Evolutionary conservation across 1,284 basidiomycete genomes (phyloP).

Genomic region (Paramarasmius palmivorus): DNA sequence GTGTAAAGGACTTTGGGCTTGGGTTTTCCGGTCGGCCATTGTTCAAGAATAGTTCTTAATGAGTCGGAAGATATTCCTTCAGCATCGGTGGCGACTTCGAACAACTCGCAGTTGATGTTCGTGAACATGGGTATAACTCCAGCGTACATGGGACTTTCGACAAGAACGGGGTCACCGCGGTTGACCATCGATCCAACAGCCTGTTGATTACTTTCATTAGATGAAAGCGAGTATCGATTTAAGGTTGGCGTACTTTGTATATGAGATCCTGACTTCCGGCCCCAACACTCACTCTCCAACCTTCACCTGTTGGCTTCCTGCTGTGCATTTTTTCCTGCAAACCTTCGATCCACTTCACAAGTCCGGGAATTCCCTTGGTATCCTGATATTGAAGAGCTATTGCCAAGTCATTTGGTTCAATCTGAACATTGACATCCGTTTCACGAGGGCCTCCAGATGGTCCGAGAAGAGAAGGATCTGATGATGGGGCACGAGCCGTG

Average conservation of each 20-base stretch:
- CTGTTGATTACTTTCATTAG: background rate
- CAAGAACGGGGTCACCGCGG: slow-evolving; percentile 62
- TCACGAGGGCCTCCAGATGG: slow-evolving; percentile 1
- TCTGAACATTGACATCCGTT: slow-evolving; percentile 22
- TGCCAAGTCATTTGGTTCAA: slow-evolving; percentile 45
- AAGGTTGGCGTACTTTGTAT: slow-evolving; percentile 46
- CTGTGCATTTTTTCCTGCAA: slow-evolving; percentile 51
- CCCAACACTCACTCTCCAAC: slow-evolving; percentile 62
- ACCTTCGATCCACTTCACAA: slow-evolving; percentile 51
- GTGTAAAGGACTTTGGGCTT: slow-evolving; percentile 87
- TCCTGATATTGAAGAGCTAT: slow-evolving; percentile 61
- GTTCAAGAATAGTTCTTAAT: slow-evolving; percentile 68
- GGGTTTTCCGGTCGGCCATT: slow-evolving; percentile 73
- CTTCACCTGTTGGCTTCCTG: slow-evolving; percentile 36
- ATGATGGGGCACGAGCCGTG: slow-evolving; percentile 26
- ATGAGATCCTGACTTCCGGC: slow-evolving; percentile 71
- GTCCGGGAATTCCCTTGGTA: slow-evolving; percentile 51
- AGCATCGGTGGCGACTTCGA: slow-evolving; percentile 82
- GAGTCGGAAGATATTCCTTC: slow-evolving; percentile 70
- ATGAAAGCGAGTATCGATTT: background rate
- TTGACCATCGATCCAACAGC: slow-evolving; percentile 46
- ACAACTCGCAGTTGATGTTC: slow-evolving; percentile 49
- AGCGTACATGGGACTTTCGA: slow-evolving; percentile 66
- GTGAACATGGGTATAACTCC: slow-evolving; percentile 68
- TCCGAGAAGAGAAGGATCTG: slow-evolving; percentile 25